Evolutionary conservation across 2,329 filamentous ascomycete species (phyloP).

Genomic region (Macrophomina pseudophaseolina): DNA sequence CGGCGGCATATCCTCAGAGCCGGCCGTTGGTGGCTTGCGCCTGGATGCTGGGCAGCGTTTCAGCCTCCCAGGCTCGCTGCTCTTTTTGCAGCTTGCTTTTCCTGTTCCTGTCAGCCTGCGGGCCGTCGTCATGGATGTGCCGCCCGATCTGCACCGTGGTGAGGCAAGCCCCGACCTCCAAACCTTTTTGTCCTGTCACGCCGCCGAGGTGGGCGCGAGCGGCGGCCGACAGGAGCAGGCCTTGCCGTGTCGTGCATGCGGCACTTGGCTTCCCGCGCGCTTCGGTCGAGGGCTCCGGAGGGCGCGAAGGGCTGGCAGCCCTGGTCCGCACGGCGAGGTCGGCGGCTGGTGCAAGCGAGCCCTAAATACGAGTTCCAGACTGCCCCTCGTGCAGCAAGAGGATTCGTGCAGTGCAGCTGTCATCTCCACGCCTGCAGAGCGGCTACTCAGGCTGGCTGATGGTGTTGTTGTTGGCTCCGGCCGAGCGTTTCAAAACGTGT

Average conservation of each 20-base stretch:
- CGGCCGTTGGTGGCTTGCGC: slow-evolving; percentile 1
- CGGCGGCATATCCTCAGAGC: neutral
- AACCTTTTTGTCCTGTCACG: neutral
- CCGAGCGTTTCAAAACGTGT: neutral
- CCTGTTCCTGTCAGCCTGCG: slow-evolving; percentile 11
- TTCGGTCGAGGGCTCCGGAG: neutral
- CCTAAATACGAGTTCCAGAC: neutral
- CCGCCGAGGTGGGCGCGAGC: neutral
- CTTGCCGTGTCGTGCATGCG: slow-evolving; percentile 16
- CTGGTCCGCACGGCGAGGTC: neutral
- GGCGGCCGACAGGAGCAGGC: neutral
- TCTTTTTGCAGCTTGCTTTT: neutral
- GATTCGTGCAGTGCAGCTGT: neutral
- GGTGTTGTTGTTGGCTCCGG: slow-evolving; percentile 1
- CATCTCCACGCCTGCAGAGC: neutral
- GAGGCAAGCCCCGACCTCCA: neutral
- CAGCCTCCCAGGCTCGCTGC: neutral
- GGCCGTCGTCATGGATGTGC: neutral
- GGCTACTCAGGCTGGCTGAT: neutral
- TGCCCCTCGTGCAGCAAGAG: neutral
- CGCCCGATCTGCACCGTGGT: neutral
- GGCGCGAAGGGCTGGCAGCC: neutral
- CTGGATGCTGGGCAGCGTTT: neutral
- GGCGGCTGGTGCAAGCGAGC: slow-evolving; percentile 12
- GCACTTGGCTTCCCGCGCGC: slow-evolving; percentile 9